Conservation (phyloP, 352 stramenopile genomes). For the Pythium brassicae region DNA sequence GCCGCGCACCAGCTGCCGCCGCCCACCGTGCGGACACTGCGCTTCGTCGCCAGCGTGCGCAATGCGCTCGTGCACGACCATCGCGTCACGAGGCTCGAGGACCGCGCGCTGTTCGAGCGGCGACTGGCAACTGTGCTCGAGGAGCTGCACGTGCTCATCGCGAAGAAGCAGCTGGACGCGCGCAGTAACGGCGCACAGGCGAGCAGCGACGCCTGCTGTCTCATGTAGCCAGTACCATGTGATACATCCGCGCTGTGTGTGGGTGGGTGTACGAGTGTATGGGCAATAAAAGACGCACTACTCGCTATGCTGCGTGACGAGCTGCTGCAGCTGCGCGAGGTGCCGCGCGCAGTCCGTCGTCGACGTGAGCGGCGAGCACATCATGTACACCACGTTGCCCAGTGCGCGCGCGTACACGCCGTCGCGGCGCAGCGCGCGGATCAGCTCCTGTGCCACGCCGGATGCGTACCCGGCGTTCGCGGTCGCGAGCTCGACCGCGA, state of each 20-base stretch:
- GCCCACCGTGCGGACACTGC: slow-evolving; percentile 56
- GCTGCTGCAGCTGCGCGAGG: slow-evolving; percentile 35
- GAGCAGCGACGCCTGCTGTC: not conserved
- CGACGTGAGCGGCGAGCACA: slow-evolving; percentile 78
- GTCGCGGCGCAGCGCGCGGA: slow-evolving; percentile 53
- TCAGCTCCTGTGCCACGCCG: slow-evolving; percentile 52
- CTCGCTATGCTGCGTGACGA: slow-evolving; percentile 29
- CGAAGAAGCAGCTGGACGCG: slow-evolving; percentile 44
- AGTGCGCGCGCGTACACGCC: slow-evolving; percentile 76
- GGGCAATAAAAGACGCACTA: not conserved
- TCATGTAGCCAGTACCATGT: slow-evolving; percentile 5
- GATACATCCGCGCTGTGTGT: not conserved
- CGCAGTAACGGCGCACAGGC: not conserved
- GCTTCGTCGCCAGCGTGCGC: slow-evolving; percentile 75
- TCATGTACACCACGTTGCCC: slow-evolving; percentile 83
- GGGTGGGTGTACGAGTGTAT: not conserved
- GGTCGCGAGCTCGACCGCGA: slow-evolving; percentile 66
- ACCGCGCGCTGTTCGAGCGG: slow-evolving; percentile 59
- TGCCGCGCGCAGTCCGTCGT: slow-evolving; percentile 57
- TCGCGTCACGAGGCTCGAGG: slow-evolving; percentile 46
- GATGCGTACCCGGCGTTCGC: slow-evolving; percentile 62
- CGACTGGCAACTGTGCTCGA: slow-evolving; percentile 55
- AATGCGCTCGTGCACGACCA: slow-evolving; percentile 82
- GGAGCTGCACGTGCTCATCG: slow-evolving; percentile 55
- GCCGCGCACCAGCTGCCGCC: slow-evolving; percentile 36